Percentiles rank a stretch among this genome's conserved stretches.
phyloP scores from a whole-genome alignment of 78 protist species.

The Goniomonas avonlea region DNA sequence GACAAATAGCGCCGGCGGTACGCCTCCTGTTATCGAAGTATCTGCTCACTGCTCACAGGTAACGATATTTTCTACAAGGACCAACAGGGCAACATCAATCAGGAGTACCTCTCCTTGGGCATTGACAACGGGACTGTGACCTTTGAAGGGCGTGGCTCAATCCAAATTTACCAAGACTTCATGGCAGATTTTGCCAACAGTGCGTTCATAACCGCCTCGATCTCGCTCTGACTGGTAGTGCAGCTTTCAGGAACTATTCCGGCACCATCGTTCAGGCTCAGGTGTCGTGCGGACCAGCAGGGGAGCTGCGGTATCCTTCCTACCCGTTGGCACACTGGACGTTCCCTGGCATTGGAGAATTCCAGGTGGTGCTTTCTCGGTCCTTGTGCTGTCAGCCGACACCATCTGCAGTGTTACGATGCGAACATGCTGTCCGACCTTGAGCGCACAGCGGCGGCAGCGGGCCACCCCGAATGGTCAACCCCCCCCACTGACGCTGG shows the following conservation, averaged over 20 bases:
- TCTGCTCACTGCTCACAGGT: too few relatives aligned
- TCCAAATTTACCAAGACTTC: conserved; percentile 61
- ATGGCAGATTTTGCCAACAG: conserved; percentile 38
- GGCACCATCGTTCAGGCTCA: conserved; percentile 50
- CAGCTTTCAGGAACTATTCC: too few relatives aligned
- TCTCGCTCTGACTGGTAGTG: too few relatives aligned
- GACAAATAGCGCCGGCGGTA: conserved; percentile 40
- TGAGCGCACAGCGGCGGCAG: conserved; percentile 34
- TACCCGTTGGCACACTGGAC: conserved; percentile 66
- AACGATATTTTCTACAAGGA: conserved; percentile 65
- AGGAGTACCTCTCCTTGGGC: conserved; percentile 68
- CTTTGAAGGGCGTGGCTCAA: conserved; percentile 55
- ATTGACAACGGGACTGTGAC: conserved; percentile 47
- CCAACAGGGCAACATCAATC: conserved; percentile 40
- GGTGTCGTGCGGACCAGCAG: conserved; percentile 75
- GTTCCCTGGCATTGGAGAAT: conserved; percentile 74
- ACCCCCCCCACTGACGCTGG: conserved; percentile 68
- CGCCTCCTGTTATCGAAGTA: too few relatives aligned
- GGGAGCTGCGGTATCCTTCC: conserved; percentile 78
- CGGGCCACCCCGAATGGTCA: conserved; percentile 59
- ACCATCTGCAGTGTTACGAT: conserved; percentile 72
- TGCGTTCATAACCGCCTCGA: conserved; percentile 6
- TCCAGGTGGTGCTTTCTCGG: too few relatives aligned
- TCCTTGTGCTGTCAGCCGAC: too few relatives aligned
- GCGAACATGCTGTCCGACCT: conserved; percentile 45